These are phyloP conservation scores for Penicillium angulare DNA, from an alignment of 495 filamentous ascomycete genomes.

Conservation along the genomic window DNA sequence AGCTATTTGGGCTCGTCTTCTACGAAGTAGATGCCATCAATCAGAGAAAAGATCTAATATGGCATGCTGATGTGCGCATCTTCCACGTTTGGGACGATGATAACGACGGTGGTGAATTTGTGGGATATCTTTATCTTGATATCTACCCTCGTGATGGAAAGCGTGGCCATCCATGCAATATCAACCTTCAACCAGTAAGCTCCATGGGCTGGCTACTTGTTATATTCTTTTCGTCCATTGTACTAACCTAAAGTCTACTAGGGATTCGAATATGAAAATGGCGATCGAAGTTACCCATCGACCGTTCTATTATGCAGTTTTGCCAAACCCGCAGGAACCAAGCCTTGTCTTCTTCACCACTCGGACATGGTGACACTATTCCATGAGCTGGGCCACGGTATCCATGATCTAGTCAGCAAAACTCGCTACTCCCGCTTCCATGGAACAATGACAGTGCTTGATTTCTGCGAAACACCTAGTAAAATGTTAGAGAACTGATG, in stretches of 20 bases:
- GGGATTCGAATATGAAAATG: background rate
- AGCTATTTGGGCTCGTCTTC: background rate
- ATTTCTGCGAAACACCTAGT: background rate
- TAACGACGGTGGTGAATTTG: background rate
- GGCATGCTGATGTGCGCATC: background rate
- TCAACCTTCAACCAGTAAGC: background rate
- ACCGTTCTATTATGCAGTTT: background rate
- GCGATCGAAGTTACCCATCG: background rate
- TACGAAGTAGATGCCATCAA: background rate
- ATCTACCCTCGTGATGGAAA: background rate
- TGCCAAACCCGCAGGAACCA: background rate
- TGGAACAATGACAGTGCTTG: background rate
- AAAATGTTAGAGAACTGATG: background rate
- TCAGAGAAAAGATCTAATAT: background rate
- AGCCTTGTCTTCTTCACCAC: background rate
- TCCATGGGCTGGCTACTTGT: too few species aligned
- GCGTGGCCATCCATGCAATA: background rate
- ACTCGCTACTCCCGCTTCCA: background rate
- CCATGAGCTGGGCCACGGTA: background rate
- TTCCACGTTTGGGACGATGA: background rate
- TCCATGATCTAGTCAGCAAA: background rate
- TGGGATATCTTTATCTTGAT: background rate
- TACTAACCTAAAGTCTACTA: too few species aligned
- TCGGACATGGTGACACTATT: background rate
- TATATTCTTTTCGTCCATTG: too few species aligned